Percentiles rank a stretch among this genome's conserved stretches.
phyloP scores from a whole-genome alignment of 345 rosid genomes.

The Hypericum androsaemum region DNA sequence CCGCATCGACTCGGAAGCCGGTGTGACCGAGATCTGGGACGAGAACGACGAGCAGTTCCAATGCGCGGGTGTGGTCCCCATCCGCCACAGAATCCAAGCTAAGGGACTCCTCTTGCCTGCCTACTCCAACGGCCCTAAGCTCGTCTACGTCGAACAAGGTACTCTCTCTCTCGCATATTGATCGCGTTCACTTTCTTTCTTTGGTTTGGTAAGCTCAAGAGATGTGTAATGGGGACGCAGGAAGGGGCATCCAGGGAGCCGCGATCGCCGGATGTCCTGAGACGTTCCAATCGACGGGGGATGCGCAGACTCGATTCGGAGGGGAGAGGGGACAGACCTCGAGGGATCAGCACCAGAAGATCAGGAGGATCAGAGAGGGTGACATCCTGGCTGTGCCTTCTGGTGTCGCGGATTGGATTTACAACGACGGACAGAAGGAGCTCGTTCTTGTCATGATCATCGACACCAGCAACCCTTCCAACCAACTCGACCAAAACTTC shows the following conservation, averaged over 20 bases:
- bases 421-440: conserved; percentile 27
- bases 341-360: conserved; percentile 27
- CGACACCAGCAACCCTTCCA: conserved; percentile 24
- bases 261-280: conserved; percentile 33
- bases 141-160: conserved; percentile 38
- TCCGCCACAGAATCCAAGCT: conserved; percentile 26
- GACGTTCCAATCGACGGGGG: conserved; percentile 22
- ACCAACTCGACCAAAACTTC: conserved; percentile 38
- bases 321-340: conserved; percentile 3
- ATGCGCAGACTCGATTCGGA: not conserved
- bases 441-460: conserved; percentile 27
- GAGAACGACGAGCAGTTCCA: conserved; percentile 26
- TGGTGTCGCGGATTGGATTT: conserved; percentile 38
- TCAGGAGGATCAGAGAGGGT: conserved; percentile 23
- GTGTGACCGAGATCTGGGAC: conserved; percentile 35
- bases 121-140: conserved; percentile 26
- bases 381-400: conserved; percentile 35
- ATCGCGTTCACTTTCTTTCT: not conserved
- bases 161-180: not conserved
- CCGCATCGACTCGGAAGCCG: conserved; percentile 27
- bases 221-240: not conserved
- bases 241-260: conserved; percentile 27
- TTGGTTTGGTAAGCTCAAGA: not conserved
- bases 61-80: conserved; percentile 33
- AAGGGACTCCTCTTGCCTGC: conserved; percentile 35